phyloP scores from a whole-genome alignment of 139 green algal genomes.

The Chlamydomonas incerta region DNA sequence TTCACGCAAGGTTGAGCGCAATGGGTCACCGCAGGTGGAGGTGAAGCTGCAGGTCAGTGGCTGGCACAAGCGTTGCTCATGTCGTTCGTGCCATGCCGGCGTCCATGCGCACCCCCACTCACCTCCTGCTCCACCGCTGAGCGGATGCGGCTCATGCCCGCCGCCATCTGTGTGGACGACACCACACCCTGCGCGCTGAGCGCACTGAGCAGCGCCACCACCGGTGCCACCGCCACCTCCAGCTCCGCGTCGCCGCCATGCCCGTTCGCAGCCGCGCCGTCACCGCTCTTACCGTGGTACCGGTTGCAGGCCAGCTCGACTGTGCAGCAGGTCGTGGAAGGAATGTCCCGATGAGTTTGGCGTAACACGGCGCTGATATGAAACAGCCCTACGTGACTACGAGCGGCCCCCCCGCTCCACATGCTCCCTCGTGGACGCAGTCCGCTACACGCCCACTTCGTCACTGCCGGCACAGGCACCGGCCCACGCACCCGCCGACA shows the following conservation, averaged over 20 bases:
- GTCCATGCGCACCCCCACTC: background rate
- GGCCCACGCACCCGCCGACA: conserved; percentile 56
- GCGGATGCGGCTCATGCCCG: conserved; percentile 25
- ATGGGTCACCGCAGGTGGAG: too few relatives aligned
- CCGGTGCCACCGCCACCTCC: conserved; percentile 3
- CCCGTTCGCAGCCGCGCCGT: background rate
- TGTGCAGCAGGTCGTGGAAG: too few relatives aligned
- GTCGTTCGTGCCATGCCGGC: too few relatives aligned
- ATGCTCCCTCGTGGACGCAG: too few relatives aligned
- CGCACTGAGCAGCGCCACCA: conserved; percentile 68
- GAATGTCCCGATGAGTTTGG: too few relatives aligned
- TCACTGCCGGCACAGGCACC: background rate
- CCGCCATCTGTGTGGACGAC: conserved; percentile 66
- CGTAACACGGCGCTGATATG: background rate
- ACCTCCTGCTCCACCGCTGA: conserved; percentile 32
- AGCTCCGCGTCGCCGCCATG: background rate
- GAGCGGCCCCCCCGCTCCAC: too few relatives aligned
- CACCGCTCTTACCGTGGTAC: background rate
- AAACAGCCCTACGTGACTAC: too few relatives aligned
- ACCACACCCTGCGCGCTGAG: conserved; percentile 59
- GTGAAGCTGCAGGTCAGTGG: too few relatives aligned
- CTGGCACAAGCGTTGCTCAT: too few relatives aligned
- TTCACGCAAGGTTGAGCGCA: too few relatives aligned
- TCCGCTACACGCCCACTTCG: too few relatives aligned
- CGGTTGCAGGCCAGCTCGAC: conserved; percentile 37